Base-by-base conservation (phyloP, 441 rosid species). In the Biscutella auriculata region DNA sequence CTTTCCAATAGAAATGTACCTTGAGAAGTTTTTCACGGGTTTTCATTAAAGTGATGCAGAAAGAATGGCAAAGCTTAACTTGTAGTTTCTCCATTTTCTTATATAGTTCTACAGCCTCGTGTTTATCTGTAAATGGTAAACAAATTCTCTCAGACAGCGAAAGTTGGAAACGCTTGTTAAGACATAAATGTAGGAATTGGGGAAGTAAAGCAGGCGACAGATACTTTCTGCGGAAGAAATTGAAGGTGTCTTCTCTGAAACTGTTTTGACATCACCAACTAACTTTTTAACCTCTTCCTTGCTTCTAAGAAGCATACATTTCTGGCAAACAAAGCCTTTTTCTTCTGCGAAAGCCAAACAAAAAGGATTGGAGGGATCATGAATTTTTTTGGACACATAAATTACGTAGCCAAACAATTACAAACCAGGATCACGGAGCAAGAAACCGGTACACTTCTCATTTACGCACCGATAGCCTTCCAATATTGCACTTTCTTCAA, bases 401-500 rank as follows among this genome's bases (percentile, higher is more conserved):
- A 41, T 62, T 26, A 42, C 1, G 12, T 14, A 35, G 50, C 29
- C 15, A 58, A 52, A 17, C 9, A 27, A 8, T 13, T 21, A 16
- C 68, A 49, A 72, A 85, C 97, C 96, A 61, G 86, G 75, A 66
- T 80, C 91, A 58, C 84, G 77, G 59, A 89, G 86, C 79, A 93
- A 67, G 73, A 85, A 93, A 59, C 96, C 97, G 73, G 47, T 50
- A 79, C 97, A 93, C 56, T 53, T 54, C 39, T 74, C 73, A 57
- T 83, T 75, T 62, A 63, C 73, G 68, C 99, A 93, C 53, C 84
- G 72, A 73, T 85, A 93, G 58, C 99, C 97, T 82, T 93, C 99
- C 64, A 93, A 59, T 49, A 80, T 67, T 35, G 99, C 96, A 82
- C 89, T 83, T 72, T 89, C 97, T 77, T 75, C 72, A 53, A 89